phyloP scores from a whole-genome alignment of 352 stramenopile genomes.

The Pythium grandisporangium region DNA sequence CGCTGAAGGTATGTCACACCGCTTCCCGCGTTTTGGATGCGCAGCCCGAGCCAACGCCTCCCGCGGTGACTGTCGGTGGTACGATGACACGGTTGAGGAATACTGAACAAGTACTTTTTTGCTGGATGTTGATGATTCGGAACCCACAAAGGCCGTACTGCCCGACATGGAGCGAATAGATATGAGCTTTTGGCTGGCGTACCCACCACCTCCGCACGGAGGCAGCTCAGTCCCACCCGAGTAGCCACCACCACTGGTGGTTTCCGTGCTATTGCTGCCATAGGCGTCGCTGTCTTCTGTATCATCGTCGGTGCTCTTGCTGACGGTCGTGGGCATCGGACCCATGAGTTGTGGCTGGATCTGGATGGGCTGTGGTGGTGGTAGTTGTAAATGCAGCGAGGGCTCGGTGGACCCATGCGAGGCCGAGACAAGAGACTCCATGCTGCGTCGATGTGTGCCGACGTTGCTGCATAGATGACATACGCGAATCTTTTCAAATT shows the following conservation, averaged over 20 bases:
- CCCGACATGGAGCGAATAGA: constrained; percentile 40
- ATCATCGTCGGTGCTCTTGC: background rate
- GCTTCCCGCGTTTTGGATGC: no score
- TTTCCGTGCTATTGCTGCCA: no score
- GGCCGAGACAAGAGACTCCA: constrained; percentile 19
- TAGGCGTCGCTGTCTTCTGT: background rate
- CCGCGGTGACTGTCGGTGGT: background rate
- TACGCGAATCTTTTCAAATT: constrained; percentile 45
- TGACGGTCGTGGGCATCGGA: constrained; percentile 9
- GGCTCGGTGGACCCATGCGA: background rate
- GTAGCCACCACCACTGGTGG: constrained; percentile 10
- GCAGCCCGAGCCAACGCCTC: background rate
- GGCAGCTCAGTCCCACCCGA: no score
- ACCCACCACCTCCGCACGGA: constrained; percentile 7
- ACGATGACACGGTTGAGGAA: background rate
- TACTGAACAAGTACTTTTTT: no score
- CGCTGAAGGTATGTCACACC: no score
- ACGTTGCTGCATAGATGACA: constrained; percentile 62
- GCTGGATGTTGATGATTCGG: background rate
- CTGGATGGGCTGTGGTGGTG: no score
- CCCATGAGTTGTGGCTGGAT: no score
- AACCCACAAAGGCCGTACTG: constrained; percentile 3
- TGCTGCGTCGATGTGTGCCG: constrained; percentile 16
- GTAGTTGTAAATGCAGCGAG: no score
- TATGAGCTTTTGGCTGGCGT: constrained; percentile 40